phyloP scores from a whole-genome alignment of 805 yeast genomes.

The Cyberlindnera euphorbiiphila region DNA sequence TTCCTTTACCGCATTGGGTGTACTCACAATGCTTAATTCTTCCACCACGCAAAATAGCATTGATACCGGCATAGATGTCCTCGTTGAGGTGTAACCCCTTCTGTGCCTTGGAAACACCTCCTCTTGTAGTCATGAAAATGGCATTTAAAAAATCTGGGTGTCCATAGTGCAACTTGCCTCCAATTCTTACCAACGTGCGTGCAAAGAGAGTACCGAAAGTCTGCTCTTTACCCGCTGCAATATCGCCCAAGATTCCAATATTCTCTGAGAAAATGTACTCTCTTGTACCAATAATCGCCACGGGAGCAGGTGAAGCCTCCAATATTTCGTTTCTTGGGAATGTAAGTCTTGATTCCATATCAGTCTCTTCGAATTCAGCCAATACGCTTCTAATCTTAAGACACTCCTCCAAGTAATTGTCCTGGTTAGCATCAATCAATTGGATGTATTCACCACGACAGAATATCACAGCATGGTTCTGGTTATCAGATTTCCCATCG shows the following conservation, averaged over 20 bases:
- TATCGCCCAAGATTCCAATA: conserved; percentile 77
- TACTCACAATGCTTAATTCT: conserved; percentile 77
- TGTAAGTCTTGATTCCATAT: conserved; percentile 1
- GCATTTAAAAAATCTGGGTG: conserved; percentile 81
- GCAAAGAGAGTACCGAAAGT: conserved; percentile 84
- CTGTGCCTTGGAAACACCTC: conserved; percentile 85
- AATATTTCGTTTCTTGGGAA: conserved; percentile 3
- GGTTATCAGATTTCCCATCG: conserved; percentile 83
- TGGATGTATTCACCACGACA: conserved; percentile 80
- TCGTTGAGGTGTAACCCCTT: conserved; percentile 80
- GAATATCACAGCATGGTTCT: conserved; percentile 70
- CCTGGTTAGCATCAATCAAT: conserved; percentile 80
- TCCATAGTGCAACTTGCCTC: conserved; percentile 82
- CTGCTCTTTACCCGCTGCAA: conserved; percentile 89
- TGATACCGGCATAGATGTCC: conserved; percentile 86
- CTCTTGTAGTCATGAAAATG: conserved; percentile 77
- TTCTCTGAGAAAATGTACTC: conserved; percentile 91
- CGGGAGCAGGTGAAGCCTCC: conserved; percentile 60
- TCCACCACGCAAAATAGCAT: conserved; percentile 73
- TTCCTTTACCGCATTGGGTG: conserved; percentile 81
- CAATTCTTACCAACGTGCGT: conserved; percentile 75
- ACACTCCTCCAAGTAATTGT: conserved; percentile 78
- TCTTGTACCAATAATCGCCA: conserved; percentile 80
- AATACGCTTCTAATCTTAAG: conserved; percentile 67
- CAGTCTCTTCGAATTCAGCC: conserved; percentile 67